Base-by-base conservation (phyloP, 2,329 filamentous ascomycete genomes). In the Aspergillus sp. region DNA sequence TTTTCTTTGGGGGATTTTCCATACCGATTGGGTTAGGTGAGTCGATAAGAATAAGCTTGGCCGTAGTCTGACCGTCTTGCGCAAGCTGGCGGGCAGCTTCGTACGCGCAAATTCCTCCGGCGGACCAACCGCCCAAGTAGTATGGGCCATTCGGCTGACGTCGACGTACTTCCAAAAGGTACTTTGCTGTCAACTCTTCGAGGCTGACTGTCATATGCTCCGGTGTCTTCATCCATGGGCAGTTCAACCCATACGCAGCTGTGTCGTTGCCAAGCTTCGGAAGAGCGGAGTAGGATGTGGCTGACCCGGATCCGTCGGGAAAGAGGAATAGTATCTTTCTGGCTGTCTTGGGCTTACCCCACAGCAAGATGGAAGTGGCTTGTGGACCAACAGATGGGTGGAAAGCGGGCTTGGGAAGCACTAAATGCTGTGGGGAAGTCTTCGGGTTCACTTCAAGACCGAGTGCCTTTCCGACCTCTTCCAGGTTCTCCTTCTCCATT, bases 101-200 rank as follows among this genome's bases (percentile, higher is more conserved):
- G 68, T 85, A 91, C 41, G 89, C 88, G 59, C 87, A 86, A 49
- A 91, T 87, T 38, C 89, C 89, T 19, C 90, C 90, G 0, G 88
- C 89, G n/a, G 86, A 90, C 89, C 89, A 92, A 23, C 90, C 90
- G 15, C 86, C 84, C 0, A 92, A 74, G 44, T 83, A 81, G 73
- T 90, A 91, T 0, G 88, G 87, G 0, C 79, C 78, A 8, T 73
- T 70, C 2, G 80, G 77, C 63, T 83, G 78, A 17, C 79, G 73
- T 13, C 76, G 76, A 3, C 74, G 76, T 38, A 83, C 76, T 60
- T 81, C 80, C 5, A 62, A 65, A 23, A 80, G 57, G 54, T 77
- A 82, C 8, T 67, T 67, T 8, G 61, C 59, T 2, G 74, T 72
- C 2, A 80, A 60, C 27, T 73, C 71, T 6, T 72, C 66, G 19